Conservation (phyloP, 257 asterid genomes). For the Nicotiana sylvestris region DNA sequence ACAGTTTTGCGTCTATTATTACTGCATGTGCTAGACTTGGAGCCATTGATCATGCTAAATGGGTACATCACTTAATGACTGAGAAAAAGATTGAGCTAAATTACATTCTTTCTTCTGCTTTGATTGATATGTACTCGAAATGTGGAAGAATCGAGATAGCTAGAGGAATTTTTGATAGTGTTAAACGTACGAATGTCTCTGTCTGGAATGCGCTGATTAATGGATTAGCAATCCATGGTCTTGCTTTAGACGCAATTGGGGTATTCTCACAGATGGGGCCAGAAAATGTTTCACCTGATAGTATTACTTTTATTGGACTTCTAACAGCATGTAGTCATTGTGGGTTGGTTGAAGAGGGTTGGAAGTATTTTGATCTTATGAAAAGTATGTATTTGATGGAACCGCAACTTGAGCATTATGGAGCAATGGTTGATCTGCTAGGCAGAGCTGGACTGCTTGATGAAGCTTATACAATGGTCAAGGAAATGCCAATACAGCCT, state of each 20-base stretch:
- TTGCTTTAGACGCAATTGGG: slow-evolving; percentile 55
- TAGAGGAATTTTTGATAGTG: slow-evolving; percentile 42
- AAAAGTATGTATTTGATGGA: slow-evolving; percentile 35
- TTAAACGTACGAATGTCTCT: slow-evolving; percentile 41
- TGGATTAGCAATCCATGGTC: slow-evolving; percentile 65
- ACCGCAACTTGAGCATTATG: slow-evolving; percentile 81
- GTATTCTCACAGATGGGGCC: slow-evolving; percentile 39
- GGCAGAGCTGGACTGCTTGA: slow-evolving; percentile 64
- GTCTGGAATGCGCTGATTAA: slow-evolving; percentile 78
- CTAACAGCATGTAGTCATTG: slow-evolving; percentile 64
- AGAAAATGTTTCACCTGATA: slow-evolving; percentile 50
- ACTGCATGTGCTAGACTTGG: slow-evolving; percentile 73
- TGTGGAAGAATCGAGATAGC: slow-evolving; percentile 71
- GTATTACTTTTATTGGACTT: slow-evolving; percentile 63
- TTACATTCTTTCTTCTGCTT: slow-evolving; percentile 62
- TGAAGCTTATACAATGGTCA: slow-evolving; percentile 52
- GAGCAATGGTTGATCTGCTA: slow-evolving; percentile 72
- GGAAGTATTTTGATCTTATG: slow-evolving; percentile 51
- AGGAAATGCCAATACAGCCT: slow-evolving; percentile 64
- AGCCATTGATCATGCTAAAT: slow-evolving; percentile 57
- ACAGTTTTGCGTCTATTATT: slow-evolving; percentile 60
- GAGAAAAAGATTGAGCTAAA: slow-evolving; percentile 52
- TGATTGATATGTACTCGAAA: slow-evolving; percentile 75
- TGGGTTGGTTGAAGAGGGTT: slow-evolving; percentile 68
- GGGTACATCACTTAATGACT: slow-evolving; percentile 58